Base-by-base conservation (phyloP, 2,329 filamentous ascomycete genomes). In the Rasamsonia emersonii region DNA sequence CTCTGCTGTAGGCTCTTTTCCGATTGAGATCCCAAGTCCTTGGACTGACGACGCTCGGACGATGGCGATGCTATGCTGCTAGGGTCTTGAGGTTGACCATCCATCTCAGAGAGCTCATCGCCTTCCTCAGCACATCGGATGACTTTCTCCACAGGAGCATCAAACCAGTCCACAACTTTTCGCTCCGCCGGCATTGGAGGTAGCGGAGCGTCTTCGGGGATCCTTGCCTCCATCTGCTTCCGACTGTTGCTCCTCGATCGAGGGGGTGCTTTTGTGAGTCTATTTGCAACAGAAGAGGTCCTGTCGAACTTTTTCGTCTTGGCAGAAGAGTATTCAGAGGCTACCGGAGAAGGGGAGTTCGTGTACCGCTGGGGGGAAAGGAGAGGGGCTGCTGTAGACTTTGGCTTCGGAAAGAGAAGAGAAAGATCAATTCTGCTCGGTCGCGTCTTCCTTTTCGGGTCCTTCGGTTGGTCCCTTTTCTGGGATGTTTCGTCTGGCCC, bases 291-390 rank as follows among this genome's bases (percentile, higher is more conserved):
- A 7, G 42, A 29, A 15, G 43, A 35, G 25, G 35, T 24, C 15
- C 37, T 38, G 16, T 44, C 40, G 5, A 35, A 27, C 30, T 39
- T 48, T 19, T 47, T 44, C 2, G 34, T 4, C 19, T 44, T 50
- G 7, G 37, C 40, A 5, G 41, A 33, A 5, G 58, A 49, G 9
- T 42, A 38, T 29, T 62, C 60, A 4, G 58, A 57, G 4, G 56
- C 60, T 18, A 60, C 48, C 2, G 58, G 51, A 9, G 60, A 62
- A 0, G 61, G 60, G 1, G 60, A 63, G 18, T 53, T 41, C 15
- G 56, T 57, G 47, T 62, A 49, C 15, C 59, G 53, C 21, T 62
- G 57, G 10, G 61, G 61, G n/a, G 61, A 64, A 11, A 62, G 44
- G 17, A 62, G 50, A 18, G 56, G 58, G 13, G 45, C 42, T 4